Percentiles rank a stretch among this genome's conserved stretches.
phyloP scores from a whole-genome alignment of 2,329 filamentous ascomycete genomes.

The Colletotrichum camelliae region DNA sequence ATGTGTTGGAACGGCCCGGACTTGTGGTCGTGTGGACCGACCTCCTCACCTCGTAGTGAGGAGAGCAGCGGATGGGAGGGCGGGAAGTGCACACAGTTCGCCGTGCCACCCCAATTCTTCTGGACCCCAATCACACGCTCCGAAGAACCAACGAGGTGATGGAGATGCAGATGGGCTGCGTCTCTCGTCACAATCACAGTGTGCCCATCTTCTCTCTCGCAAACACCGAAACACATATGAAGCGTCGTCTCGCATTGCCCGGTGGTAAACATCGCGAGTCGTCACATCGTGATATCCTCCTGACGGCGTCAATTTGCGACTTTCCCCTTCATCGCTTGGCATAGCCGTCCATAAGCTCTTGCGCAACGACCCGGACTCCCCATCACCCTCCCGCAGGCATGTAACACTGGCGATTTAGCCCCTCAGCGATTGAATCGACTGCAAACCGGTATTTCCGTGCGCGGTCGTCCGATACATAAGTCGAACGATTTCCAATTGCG shows the following conservation, averaged over 20 bases:
- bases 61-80: not conserved
- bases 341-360: not conserved
- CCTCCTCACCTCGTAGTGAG: not conserved
- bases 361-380: not conserved
- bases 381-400: not conserved
- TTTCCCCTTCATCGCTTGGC: not conserved
- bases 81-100: not conserved
- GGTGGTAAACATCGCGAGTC: not conserved
- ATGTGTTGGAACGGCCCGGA: not conserved
- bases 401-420: not conserved
- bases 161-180: slow-evolving; percentile 5
- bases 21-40: not conserved
- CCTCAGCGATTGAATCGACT: not conserved
- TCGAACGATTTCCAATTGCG: not conserved
- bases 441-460: not conserved
- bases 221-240: slow-evolving; percentile 21
- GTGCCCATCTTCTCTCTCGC: not conserved
- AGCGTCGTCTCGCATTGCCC: not conserved
- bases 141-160: slow-evolving; percentile 11
- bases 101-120: slow-evolving; percentile 10
- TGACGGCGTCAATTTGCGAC: not conserved
- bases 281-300: not conserved
- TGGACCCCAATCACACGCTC: slow-evolving; percentile 10
- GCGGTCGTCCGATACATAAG: not conserved
- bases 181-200: slow-evolving; percentile 15